Evolutionary conservation across 2,329 filamentous ascomycete genomes (phyloP), one percentile per base, ranked within the genome.

Genomic region (Chaetomium strumarium): DNA sequence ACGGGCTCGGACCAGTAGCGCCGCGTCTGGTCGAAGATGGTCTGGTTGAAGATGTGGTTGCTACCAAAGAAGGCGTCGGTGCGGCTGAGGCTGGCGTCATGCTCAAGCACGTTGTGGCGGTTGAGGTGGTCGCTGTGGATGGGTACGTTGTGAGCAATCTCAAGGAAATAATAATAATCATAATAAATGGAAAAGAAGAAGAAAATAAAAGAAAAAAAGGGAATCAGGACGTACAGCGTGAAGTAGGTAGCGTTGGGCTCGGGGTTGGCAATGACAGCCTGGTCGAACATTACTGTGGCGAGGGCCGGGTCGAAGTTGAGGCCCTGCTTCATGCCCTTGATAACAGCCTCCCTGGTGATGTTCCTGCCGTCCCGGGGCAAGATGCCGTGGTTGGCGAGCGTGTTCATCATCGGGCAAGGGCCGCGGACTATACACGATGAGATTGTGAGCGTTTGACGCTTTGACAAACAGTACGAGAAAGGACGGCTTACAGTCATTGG

Each of bases 391-490:
- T 78, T 79, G 5, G 75, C 71, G n/a, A 79, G 64, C 0, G 75
- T 71, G 60, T 79, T 79, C 51, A 78, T 64, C 69, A 76, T 75
- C 1, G 76, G 75, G 52, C 75, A 79, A 20, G 75, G 74, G 0
- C 69, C 68, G 14, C 70, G 66, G 17, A 68, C 67, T 72, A 24
- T 24, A 7, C 24, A 7, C 24, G 24, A 24, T 4, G 24, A 24
- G 24, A 24, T 24, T 7, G 24, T 24, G 24, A 24, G 24, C n/a
- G n/a, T 24, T 4, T 7, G 7, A 24, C 4, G 24, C 7, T 24
- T 24, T 24, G 24, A 24, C 24, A 24, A 24, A 7, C 4, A 24
- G 24, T 24, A 24, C 24, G 24, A 24, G 24, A 4, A 24, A 7
- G 7, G 24, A 4, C 4, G 24, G 7, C 24, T 24, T 24, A 24